These are phyloP conservation scores for Rugosomyces carneus DNA, from an alignment of 1,284 basidiomycete genomes.

Conservation along the genomic window DNA sequence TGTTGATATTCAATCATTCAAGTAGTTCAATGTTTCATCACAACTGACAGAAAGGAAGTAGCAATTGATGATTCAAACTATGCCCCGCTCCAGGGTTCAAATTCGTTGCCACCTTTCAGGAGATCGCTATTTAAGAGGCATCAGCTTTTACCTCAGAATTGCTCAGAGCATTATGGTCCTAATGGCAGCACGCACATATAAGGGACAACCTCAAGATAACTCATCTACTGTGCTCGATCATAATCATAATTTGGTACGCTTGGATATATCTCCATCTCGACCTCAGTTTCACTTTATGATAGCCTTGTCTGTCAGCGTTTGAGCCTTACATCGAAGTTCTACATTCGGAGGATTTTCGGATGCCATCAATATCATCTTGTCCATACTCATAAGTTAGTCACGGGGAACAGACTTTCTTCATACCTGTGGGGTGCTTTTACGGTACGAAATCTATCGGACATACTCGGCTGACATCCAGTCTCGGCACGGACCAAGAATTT, in stretches of 20 bases:
- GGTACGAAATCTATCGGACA: constrained; percentile 19
- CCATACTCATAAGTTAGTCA: no score
- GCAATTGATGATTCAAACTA: constrained; percentile 5
- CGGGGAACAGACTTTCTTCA: constrained; percentile 30
- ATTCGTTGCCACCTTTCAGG: constrained; percentile 6
- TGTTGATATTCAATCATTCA: background rate
- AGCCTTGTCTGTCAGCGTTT: constrained; percentile 3
- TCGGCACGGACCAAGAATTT: no score
- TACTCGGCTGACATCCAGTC: background rate
- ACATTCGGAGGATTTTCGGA: constrained; percentile 2
- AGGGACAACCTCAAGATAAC: constrained; percentile 21
- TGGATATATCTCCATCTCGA: background rate
- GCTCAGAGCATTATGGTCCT: constrained; percentile 28
- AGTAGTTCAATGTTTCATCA: background rate
- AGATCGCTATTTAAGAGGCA: constrained; percentile 23
- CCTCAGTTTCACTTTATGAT: background rate
- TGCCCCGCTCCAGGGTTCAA: constrained; percentile 6
- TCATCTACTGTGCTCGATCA: background rate
- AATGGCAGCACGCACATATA: constrained; percentile 49
- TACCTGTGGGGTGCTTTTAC: constrained; percentile 20
- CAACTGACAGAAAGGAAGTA: constrained; percentile 12
- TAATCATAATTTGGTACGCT: constrained; percentile 10
- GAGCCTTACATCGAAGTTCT: background rate
- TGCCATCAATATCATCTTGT: constrained; percentile 22
- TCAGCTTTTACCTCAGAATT: constrained; percentile 17